phyloP scores from a whole-genome alignment of 1,284 basidiomycete species.

The Sporisorium reilianum region DNA sequence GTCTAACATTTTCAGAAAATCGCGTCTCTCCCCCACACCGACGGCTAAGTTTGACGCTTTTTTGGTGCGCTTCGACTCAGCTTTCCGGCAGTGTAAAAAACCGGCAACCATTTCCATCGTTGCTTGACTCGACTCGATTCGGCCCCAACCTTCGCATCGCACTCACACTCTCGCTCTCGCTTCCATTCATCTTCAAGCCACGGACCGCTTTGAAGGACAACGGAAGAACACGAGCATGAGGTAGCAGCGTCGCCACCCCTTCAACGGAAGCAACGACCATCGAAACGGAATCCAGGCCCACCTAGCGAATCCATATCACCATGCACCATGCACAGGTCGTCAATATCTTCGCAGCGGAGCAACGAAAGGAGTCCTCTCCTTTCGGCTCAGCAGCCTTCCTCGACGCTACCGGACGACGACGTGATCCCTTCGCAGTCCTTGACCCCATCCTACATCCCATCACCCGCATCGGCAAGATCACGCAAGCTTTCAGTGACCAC shows the following conservation, averaged over 20 bases:
- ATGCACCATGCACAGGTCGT: constrained; percentile 30
- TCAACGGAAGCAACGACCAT: background rate
- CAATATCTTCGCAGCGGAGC: constrained; percentile 37
- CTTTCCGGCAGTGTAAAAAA: background rate
- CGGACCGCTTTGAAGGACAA: background rate
- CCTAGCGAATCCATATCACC: background rate
- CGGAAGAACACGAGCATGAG: too few relatives aligned
- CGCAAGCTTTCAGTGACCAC: constrained; percentile 31
- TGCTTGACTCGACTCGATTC: too few relatives aligned
- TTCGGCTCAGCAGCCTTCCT: constrained; percentile 17
- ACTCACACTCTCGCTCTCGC: background rate
- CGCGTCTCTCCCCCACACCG: background rate
- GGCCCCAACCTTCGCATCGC: too few relatives aligned
- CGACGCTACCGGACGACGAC: constrained; percentile 12
- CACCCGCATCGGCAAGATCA: constrained; percentile 10
- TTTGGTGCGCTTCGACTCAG: background rate
- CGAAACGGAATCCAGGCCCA: background rate
- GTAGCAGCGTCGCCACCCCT: background rate
- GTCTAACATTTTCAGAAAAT: constrained; percentile 1
- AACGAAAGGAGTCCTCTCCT: constrained; percentile 42
- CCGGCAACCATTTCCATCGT: background rate
- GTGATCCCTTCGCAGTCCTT: constrained; percentile 18
- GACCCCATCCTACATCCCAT: constrained; percentile 19
- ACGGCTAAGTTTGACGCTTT: constrained; percentile 1
- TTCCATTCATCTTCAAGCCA: background rate